Base-by-base conservation (phyloP, 768 basidiomycete genomes). In the Suillus luteus region DNA sequence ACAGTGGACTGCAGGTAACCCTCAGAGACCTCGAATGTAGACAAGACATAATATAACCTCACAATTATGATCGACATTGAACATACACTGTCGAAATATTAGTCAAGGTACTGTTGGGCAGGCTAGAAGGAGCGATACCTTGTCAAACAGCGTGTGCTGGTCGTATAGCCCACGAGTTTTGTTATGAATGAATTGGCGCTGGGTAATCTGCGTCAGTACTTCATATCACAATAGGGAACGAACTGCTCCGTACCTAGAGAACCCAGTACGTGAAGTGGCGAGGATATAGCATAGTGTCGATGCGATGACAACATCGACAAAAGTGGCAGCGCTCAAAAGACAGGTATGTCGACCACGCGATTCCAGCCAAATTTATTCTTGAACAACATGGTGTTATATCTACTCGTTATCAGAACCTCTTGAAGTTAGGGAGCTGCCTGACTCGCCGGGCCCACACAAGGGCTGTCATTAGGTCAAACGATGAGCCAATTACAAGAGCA, bases 181-280 rank as follows among this genome's bases (percentile, higher is more conserved):
- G 31, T 52, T 11, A 52, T 19, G 51, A 33, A 52, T 31, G 31
- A 52, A 33, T 52, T 31, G 5, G 51, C 33, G 9, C 51, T 52
- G 31, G 31, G 51, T 6, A 52, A 17, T 19, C 31, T 31, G 5
- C 17, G 10, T 33, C 33, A 52, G 51, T 11, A 19, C 5, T 19
- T 52, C 51, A 19, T 27, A 31, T 31, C 4, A 17, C 4, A 9
- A 19, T 17, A 31, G 17, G 17, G 17, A 19, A 52, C 9, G 17
- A 17, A 19, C 1, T 17, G 27, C 15, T 17, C 17, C 17, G 27
- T 33, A 19, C 51, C 51, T 52, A 31, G 51, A 31, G 51, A 52
- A 52, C 51, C 51, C 51, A 19, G 51, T 52, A 31, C 51, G 51
- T 15, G 51, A 52, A 31, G 51, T 52, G 9, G 51, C 51, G 17